Percentiles rank a stretch among this genome's conserved stretches.
These are phyloP conservation scores for Artemisia annua DNA, from an alignment of 129 eudicot genomes.

Conservation along the genomic window DNA sequence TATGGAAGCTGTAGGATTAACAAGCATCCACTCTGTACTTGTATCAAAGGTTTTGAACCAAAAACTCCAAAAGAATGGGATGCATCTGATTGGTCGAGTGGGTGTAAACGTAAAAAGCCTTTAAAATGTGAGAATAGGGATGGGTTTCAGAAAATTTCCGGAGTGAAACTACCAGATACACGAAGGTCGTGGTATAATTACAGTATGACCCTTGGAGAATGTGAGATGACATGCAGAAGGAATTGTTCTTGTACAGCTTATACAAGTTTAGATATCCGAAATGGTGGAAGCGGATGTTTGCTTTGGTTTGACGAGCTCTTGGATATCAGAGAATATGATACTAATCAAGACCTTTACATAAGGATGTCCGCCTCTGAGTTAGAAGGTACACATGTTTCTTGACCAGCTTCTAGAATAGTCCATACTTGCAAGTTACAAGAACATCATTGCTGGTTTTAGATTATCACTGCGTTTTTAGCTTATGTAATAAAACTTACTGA, in stretches of 20 bases:
- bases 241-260: slow-evolving; percentile 48
- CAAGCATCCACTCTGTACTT: slow-evolving; percentile 16
- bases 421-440: no score
- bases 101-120: slow-evolving; percentile 40
- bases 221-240: slow-evolving; percentile 40
- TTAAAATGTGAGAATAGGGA: slow-evolving; percentile 35
- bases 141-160: slow-evolving; percentile 29
- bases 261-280: slow-evolving; percentile 30
- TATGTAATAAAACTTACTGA: background rate
- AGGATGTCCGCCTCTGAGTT: slow-evolving; percentile 28
- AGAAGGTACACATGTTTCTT: background rate
- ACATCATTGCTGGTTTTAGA: no score
- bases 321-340: slow-evolving; percentile 25
- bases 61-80: slow-evolving; percentile 31
- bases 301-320: slow-evolving; percentile 37
- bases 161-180: slow-evolving; percentile 48
- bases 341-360: slow-evolving; percentile 26
- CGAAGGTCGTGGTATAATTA: slow-evolving; percentile 8
- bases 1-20: slow-evolving; percentile 17
- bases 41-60: slow-evolving; percentile 30
- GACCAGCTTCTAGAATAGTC: no score
- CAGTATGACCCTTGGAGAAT: slow-evolving; percentile 39
- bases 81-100: slow-evolving; percentile 48
- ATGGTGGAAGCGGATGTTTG: slow-evolving; percentile 40
- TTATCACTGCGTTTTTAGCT: background rate